These are phyloP conservation scores for Verticillium klebahnii DNA, from an alignment of 2,329 filamentous ascomycete species.

Conservation along the genomic window DNA sequence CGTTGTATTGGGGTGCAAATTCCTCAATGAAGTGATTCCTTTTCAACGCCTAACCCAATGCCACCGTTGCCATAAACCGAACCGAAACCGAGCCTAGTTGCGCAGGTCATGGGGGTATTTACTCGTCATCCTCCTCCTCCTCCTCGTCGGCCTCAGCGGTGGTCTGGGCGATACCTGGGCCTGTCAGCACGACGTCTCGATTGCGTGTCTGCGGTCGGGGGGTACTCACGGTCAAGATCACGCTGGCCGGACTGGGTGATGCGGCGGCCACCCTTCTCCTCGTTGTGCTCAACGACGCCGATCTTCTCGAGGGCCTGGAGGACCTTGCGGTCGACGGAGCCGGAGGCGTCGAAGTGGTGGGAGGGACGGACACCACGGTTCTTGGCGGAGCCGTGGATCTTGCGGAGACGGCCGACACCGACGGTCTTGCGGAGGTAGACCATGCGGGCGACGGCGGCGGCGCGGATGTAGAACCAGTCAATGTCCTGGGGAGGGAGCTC, in stretches of 20 bases:
- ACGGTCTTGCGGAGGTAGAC: slow-evolving; percentile 99
- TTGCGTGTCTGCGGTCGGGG: too few species aligned
- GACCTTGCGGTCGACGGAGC: slow-evolving; percentile 95
- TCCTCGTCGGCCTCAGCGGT: slow-evolving; percentile 69
- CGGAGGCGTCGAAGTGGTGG: slow-evolving; percentile 93
- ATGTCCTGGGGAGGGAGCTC: slow-evolving; percentile 97
- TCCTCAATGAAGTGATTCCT: slow-evolving; percentile 4
- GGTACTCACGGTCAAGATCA: slow-evolving; percentile 80
- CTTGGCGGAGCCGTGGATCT: slow-evolving; percentile 93
- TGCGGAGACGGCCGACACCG: slow-evolving; percentile 95
- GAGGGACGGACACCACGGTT: slow-evolving; percentile 91
- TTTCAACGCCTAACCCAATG: slow-evolving; percentile 10
- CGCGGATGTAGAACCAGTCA: slow-evolving; percentile 93
- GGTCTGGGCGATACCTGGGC: slow-evolving; percentile 71
- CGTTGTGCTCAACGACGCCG: slow-evolving; percentile 92
- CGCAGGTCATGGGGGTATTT: slow-evolving; percentile 28
- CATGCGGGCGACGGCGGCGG: slow-evolving; percentile 92
- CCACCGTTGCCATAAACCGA: slow-evolving; percentile 4
- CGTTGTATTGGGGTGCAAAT: slow-evolving; percentile 5
- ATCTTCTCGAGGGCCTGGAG: slow-evolving; percentile 99
- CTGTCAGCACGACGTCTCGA: background rate
- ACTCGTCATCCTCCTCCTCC: slow-evolving; percentile 61
- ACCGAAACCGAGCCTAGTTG: background rate
- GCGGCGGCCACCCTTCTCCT: slow-evolving; percentile 97
- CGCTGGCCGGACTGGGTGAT: slow-evolving; percentile 98